Percentiles rank a stretch among this genome's conserved stretches.
phyloP scores from a whole-genome alignment of 495 filamentous ascomycete species.

The Apodospora peruviana region DNA sequence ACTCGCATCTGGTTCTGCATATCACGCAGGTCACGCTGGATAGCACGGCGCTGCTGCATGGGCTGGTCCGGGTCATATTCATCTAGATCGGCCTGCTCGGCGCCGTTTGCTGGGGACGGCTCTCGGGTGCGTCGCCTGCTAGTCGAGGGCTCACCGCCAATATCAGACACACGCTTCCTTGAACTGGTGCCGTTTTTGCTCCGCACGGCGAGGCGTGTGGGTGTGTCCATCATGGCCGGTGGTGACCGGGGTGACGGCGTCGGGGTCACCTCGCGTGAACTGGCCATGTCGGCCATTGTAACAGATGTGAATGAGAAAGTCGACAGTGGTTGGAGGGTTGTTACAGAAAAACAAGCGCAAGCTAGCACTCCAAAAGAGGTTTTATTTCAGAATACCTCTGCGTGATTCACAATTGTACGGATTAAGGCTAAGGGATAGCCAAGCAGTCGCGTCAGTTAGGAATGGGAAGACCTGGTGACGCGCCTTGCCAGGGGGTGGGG shows the following conservation, averaged over 20 bases:
- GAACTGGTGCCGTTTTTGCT: not conserved
- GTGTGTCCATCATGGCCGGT: constrained; percentile 8
- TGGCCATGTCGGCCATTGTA: constrained; percentile 52
- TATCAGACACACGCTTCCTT: constrained; percentile 43
- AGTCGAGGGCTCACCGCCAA: constrained; percentile 31
- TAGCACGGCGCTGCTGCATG: constrained; percentile 63
- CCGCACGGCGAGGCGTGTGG: constrained; percentile 16
- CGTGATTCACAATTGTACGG: too few species aligned
- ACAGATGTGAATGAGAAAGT: too few species aligned
- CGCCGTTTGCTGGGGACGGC: constrained; percentile 16
- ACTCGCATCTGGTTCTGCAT: constrained; percentile 64
- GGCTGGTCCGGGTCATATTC: constrained; percentile 87
- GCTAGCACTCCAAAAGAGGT: too few species aligned
- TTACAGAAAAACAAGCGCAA: too few species aligned
- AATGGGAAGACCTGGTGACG: too few species aligned
- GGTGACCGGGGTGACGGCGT: not conserved
- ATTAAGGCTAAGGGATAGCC: too few species aligned
- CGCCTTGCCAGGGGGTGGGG: too few species aligned
- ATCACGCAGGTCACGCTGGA: constrained; percentile 65
- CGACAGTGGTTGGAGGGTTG: too few species aligned
- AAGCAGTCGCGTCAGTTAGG: too few species aligned
- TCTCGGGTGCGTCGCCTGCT: constrained; percentile 35
- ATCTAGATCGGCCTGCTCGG: constrained; percentile 26
- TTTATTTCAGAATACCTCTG: too few species aligned
- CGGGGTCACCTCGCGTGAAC: not conserved